Base-by-base conservation (phyloP, 257 asterid genomes). In the Ophiorrhiza pumila region DNA sequence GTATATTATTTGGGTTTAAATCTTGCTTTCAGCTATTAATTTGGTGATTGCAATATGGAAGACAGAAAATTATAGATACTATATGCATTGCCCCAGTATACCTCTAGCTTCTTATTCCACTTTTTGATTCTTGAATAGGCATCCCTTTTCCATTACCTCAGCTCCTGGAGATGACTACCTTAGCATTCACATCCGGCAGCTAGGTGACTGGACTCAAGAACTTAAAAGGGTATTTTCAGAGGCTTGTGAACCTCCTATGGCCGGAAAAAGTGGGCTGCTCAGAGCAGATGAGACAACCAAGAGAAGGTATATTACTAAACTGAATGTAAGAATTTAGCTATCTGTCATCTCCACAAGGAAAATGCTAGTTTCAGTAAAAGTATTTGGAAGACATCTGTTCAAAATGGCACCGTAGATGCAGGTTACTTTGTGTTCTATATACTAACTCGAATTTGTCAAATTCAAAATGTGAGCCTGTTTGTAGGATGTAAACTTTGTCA, bases 151-250 rank as follows among this genome's bases (percentile, higher is more conserved):
- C 62, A 91, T 93, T 67, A 91, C 98, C 32, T 93, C 98, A 5
- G 98, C 98, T 29, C 98, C 98, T 22, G 96, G 86, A 50, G 98
- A 93, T 72, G 94, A 91, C 74, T 93, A 84, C 83, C 87, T 93
- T n/a, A 91, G 98, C 83, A 77, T 93, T 85, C 98, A 93, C 86
- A 88, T 93, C 76, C 81, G 98, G 46, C 96, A 93, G 84, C 79
- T 93, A 57, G 98, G 98, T 20, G 98, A 93, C 74, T 93, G 98
- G 98, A 93, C 98, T 37, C 96, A 84, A 32, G 96, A 93, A 69
- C 91, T 93, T n/a, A 91, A 87, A 84, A 84, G 91, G 74, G 96
- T 91, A 45, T 93, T 93, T 60, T 72, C 98, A 8, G 96, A 85
- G 82, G 98, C 93, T 31, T 93, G 98, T 58, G 97, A 91, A 77